Conservation (phyloP, 306 rosid genomes). For the Quercus ilex region DNA sequence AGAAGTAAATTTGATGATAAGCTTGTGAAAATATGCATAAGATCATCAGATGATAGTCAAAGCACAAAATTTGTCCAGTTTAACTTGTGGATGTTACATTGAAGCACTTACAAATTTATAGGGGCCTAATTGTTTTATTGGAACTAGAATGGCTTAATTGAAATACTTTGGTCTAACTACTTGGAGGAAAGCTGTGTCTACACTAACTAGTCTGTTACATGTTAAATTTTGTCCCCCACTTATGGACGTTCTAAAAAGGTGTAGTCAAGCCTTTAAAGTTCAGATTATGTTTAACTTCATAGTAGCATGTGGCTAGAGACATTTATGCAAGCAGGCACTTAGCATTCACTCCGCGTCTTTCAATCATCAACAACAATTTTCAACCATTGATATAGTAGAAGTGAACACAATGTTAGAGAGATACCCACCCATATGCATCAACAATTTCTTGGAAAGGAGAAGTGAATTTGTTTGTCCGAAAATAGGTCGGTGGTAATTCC, state of each 20-base stretch:
- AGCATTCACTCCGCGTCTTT: background rate
- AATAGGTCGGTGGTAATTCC: conserved; percentile 53
- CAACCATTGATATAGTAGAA: background rate
- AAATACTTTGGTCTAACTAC: no score
- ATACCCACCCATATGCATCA: conserved; percentile 60
- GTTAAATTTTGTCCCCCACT: background rate
- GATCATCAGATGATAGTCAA: no score
- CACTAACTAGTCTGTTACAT: background rate
- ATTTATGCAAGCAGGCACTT: background rate
- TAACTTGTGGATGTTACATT: no score
- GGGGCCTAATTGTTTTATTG: no score
- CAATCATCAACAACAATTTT: background rate
- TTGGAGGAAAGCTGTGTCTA: no score
- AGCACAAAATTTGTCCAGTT: no score
- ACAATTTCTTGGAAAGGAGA: conserved; percentile 61
- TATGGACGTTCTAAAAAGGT: background rate
- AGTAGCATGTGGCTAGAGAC: background rate
- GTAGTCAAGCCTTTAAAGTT: background rate
- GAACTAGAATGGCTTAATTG: no score
- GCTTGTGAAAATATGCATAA: no score
- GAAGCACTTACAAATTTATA: no score
- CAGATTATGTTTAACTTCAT: background rate
- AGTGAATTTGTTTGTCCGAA: conserved; percentile 58
- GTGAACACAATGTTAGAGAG: background rate
- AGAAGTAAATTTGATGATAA: no score